Evolutionary conservation across 768 basidiomycete species (phyloP).

Genomic region (Lactifluus rugatus): DNA sequence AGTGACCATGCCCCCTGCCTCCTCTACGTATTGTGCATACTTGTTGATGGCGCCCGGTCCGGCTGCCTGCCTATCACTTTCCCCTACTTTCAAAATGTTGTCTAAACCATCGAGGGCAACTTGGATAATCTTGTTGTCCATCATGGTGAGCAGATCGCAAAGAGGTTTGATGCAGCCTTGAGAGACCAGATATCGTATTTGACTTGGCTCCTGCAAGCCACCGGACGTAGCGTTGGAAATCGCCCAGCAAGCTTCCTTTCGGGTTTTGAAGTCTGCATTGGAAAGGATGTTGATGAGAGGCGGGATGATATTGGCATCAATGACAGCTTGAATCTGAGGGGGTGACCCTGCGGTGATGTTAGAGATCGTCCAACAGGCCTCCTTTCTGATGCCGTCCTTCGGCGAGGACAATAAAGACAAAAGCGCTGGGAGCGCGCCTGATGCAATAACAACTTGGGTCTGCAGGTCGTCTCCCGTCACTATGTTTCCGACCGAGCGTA

Average conservation of each 20-base stretch:
- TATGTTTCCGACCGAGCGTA: constrained; percentile 98
- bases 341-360: constrained; percentile 97
- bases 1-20: constrained; percentile 97
- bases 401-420: constrained; percentile 89
- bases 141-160: constrained; percentile 91
- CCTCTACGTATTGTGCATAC: constrained; percentile 92
- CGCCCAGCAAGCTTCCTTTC: constrained; percentile 99
- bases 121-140: constrained; percentile 99
- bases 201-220: constrained; percentile 89
- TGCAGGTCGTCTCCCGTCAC: constrained; percentile 99
- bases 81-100: constrained; percentile 96
- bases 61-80: constrained; percentile 78
- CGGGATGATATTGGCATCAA: constrained; percentile 96
- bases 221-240: constrained; percentile 99
- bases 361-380: constrained; percentile 99
- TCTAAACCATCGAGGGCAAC: constrained; percentile 97
- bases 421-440: constrained; percentile 91
- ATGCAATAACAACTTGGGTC: constrained; percentile 98
- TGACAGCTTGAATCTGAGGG: constrained; percentile 92
- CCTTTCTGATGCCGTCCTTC: constrained; percentile 98
- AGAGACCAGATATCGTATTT: constrained; percentile 94
- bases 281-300: constrained; percentile 97
- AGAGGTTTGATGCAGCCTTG: constrained; percentile 99
- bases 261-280: constrained; percentile 98
- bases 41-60: constrained; percentile 83